Evolutionary conservation across 2,329 filamentous ascomycete genomes (phyloP).

Genomic region (Sclerotinia glacialis): DNA sequence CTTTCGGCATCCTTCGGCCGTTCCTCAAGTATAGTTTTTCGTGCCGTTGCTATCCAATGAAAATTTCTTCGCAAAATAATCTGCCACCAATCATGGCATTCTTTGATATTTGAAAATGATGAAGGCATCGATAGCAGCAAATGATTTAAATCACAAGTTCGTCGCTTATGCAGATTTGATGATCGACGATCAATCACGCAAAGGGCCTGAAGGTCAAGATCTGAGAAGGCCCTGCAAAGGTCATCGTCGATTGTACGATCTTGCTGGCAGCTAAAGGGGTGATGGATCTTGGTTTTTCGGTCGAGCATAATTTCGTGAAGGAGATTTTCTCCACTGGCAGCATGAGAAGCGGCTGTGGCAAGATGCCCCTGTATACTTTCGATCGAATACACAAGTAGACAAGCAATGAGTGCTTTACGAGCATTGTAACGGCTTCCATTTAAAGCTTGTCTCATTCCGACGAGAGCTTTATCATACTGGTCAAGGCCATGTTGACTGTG

Average conservation of each 20-base stretch:
- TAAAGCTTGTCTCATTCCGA: slow-evolving; percentile 20
- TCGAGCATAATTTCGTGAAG: slow-evolving; percentile 7
- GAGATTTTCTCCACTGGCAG: slow-evolving; percentile 18
- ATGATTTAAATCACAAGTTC: slow-evolving; percentile 10
- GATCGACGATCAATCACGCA: slow-evolving; percentile 16
- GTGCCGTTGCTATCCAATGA: slow-evolving; percentile 19
- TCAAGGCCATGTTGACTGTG: slow-evolving; percentile 20
- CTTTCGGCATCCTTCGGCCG: not conserved
- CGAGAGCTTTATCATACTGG: slow-evolving; percentile 21
- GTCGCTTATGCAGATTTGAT: not conserved
- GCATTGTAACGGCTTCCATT: slow-evolving; percentile 2
- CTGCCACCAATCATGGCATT: slow-evolving; percentile 23
- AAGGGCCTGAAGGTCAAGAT: slow-evolving; percentile 22
- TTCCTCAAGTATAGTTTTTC: slow-evolving; percentile 4
- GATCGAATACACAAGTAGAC: slow-evolving; percentile 24
- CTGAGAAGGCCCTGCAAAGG: slow-evolving; percentile 15
- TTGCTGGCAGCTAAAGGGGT: not conserved
- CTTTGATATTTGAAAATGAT: slow-evolving; percentile 21
- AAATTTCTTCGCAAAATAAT: slow-evolving; percentile 24
- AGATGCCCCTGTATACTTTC: slow-evolving; percentile 23
- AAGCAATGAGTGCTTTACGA: slow-evolving; percentile 20
- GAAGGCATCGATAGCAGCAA: slow-evolving; percentile 17
- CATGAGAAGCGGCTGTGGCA: slow-evolving; percentile 19
- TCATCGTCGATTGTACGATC: slow-evolving; percentile 18
- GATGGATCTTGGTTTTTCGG: not conserved